These are phyloP conservation scores for Alternaria sp. DNA, from an alignment of 2,329 filamentous ascomycete species.

Conservation along the genomic window DNA sequence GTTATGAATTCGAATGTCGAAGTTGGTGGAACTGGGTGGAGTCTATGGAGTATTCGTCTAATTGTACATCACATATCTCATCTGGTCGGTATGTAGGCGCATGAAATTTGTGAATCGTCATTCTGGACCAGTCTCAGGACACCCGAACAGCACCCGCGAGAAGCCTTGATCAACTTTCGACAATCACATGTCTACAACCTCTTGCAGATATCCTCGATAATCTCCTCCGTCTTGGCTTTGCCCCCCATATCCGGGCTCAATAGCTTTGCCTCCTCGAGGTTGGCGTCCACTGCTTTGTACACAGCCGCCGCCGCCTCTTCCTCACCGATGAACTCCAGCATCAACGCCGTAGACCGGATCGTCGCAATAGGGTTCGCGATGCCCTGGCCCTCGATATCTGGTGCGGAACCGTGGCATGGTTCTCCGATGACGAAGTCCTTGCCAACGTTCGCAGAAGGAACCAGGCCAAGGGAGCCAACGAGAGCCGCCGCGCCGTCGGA, in stretches of 20 bases:
- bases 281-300: constrained; percentile 90
- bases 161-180: no score
- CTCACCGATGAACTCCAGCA: constrained; percentile 95
- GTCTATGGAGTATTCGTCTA: no score
- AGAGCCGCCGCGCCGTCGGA: constrained; percentile 95
- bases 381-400: constrained; percentile 90
- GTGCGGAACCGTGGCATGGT: constrained; percentile 95
- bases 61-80: neutral
- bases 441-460: constrained; percentile 94
- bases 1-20: fast-evolving
- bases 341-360: constrained; percentile 86
- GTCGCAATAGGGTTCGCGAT: constrained; percentile 98
- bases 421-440: constrained; percentile 95
- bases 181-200: neutral
- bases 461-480: constrained; percentile 89
- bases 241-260: constrained; percentile 92
- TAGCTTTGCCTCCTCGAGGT: constrained; percentile 82
- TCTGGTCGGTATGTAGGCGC: neutral
- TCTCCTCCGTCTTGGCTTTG: constrained; percentile 83
- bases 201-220: constrained; percentile 83
- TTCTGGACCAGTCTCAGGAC: neutral
- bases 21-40: neutral
- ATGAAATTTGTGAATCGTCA: neutral
- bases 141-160: no score
- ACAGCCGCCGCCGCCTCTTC: constrained; percentile 87